phyloP scores from a whole-genome alignment of 202 grass and related monocot genomes.

The Elaeis oleifera region DNA sequence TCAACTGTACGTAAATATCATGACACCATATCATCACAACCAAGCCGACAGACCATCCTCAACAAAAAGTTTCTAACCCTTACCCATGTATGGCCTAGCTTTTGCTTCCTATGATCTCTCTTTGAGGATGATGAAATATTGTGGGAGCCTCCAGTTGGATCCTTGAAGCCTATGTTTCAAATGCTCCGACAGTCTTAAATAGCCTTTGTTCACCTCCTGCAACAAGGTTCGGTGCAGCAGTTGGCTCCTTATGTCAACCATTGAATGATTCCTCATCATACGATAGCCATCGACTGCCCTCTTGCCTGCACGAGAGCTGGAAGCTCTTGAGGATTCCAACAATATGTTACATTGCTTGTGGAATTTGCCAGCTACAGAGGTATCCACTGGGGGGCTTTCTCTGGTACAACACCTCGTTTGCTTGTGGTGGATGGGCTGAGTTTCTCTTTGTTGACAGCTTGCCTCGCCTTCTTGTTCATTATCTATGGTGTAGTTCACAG shows the following conservation, averaged over 20 bases:
- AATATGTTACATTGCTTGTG: not conserved
- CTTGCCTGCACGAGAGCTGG: not conserved
- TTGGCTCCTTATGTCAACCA: conserved; percentile 78
- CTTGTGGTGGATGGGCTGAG: not conserved
- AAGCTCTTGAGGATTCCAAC: conserved; percentile 1
- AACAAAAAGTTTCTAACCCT: too few species aligned
- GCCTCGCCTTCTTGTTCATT: conserved; percentile 13
- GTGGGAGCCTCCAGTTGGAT: not conserved
- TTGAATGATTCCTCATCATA: conserved; percentile 56
- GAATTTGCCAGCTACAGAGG: not conserved
- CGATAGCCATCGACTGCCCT: conserved; percentile 1
- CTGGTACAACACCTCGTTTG: conserved; percentile 34
- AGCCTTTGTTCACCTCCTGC: conserved; percentile 85
- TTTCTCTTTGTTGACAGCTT: conserved; percentile 9
- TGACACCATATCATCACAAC: too few species aligned
- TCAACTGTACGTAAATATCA: too few species aligned
- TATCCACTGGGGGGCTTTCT: conserved; percentile 6
- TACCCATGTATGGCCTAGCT: not conserved
- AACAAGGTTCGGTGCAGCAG: conserved; percentile 66
- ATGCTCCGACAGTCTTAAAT: conserved; percentile 83
- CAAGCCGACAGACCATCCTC: too few species aligned
- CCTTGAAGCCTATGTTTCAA: conserved; percentile 75
- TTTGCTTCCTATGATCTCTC: not conserved
- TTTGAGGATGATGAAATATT: not conserved
- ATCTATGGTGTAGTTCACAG: conserved; percentile 30